These are phyloP conservation scores for Helianthus tuberosus DNA, from an alignment of 129 eudicot species.

Conservation along the genomic window DNA sequence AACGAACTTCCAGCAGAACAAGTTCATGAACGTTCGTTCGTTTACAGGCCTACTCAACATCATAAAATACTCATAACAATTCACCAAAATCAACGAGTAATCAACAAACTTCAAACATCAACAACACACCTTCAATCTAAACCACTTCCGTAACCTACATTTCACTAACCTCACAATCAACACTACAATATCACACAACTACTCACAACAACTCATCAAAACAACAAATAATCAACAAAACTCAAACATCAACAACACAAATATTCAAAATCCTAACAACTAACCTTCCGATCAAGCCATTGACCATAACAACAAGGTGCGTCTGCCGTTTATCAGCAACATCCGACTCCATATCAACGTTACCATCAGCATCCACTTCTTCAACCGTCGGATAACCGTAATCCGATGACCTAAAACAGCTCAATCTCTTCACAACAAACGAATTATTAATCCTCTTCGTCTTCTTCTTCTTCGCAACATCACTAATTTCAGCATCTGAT, in stretches of 20 bases:
- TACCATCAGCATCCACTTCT: conserved; percentile 44
- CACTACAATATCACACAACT: neutral
- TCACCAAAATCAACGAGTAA: neutral
- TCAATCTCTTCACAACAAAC: conserved; percentile 34
- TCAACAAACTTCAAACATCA: too few relatives aligned
- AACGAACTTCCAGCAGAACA: too few relatives aligned
- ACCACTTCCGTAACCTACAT: too few relatives aligned
- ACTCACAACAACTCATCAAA: neutral
- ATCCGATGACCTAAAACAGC: conserved; percentile 55
- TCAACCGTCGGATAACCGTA: conserved; percentile 55
- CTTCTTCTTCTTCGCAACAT: conserved; percentile 23
- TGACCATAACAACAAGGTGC: conserved; percentile 77
- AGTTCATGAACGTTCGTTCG: too few relatives aligned
- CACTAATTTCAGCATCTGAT: conserved; percentile 4
- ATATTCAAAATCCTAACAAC: neutral
- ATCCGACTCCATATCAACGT: conserved; percentile 59
- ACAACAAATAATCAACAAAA: neutral
- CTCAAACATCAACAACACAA: neutral
- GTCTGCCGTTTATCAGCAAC: conserved; percentile 26
- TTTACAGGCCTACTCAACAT: neutral
- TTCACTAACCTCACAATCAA: neutral
- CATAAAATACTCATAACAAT: neutral
- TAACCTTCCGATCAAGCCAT: conserved; percentile 91
- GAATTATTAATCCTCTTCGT: conserved; percentile 19
- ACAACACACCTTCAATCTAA: too few relatives aligned